Percentiles rank a stretch among this genome's conserved stretches.
Evolutionary conservation across 257 asterid genomes (phyloP).

Genomic region (Lavandula angustifolia): DNA sequence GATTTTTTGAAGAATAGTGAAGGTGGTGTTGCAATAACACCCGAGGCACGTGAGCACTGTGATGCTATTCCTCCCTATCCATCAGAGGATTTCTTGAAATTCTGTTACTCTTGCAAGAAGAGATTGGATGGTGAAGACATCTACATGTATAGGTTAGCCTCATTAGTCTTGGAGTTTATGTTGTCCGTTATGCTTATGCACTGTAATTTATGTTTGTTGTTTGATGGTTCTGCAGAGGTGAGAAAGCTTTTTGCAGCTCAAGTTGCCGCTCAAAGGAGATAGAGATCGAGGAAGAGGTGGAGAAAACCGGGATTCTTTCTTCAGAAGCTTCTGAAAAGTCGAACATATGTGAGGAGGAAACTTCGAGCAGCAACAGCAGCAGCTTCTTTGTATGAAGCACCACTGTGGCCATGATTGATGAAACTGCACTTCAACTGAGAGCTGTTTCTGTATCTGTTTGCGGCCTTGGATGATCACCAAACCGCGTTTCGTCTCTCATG

Average conservation of each 20-base stretch:
- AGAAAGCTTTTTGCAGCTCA: conserved; percentile 86
- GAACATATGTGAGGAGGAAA: conserved; percentile 35
- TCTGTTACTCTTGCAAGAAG: conserved; percentile 79
- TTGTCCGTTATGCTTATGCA: background rate
- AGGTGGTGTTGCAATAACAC: conserved; percentile 29
- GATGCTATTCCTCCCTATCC: conserved; percentile 37
- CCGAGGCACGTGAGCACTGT: conserved; percentile 26
- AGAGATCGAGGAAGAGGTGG: conserved; percentile 70
- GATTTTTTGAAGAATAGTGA: conserved; percentile 39
- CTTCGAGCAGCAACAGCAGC: no score
- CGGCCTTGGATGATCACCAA: conserved; percentile 44
- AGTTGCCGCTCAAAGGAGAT: conserved; percentile 74
- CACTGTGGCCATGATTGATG: no score
- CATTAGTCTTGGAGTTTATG: background rate
- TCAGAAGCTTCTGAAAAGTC: no score
- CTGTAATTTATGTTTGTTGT: conserved; percentile 9
- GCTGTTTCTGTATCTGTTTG: conserved; percentile 54
- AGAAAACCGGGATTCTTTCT: conserved; percentile 19
- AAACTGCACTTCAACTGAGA: conserved; percentile 27
- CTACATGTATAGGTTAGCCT: conserved; percentile 77
- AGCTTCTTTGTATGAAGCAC: background rate
- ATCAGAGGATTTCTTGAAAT: conserved; percentile 63
- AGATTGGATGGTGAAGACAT: conserved; percentile 87
- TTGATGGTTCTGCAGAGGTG: conserved; percentile 62
- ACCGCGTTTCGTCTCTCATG: no score